These are phyloP conservation scores for Fraxinus cuspidata DNA, from an alignment of 257 asterid genomes.

Conservation along the genomic window DNA sequence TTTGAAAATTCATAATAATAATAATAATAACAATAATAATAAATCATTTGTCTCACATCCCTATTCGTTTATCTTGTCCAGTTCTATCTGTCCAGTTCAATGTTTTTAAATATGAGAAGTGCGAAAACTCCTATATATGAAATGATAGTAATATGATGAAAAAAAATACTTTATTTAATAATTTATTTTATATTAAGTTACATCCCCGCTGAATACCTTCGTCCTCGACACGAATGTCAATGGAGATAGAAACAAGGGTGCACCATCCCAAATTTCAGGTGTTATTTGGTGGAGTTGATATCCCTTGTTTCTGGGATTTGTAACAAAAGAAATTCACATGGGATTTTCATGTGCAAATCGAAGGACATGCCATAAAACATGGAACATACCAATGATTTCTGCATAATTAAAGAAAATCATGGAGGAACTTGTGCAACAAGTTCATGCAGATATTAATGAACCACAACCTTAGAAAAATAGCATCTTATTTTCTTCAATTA, in stretches of 20 bases:
- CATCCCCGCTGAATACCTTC: too few relatives aligned
- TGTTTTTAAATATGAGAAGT: too few relatives aligned
- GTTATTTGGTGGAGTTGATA: slow-evolving; percentile 23
- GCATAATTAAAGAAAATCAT: slow-evolving; percentile 3
- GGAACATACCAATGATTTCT: neutral
- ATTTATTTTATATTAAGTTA: too few relatives aligned
- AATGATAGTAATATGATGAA: too few relatives aligned
- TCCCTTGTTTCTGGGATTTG: slow-evolving; percentile 13
- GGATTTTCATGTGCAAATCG: slow-evolving; percentile 1
- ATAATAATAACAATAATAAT: too few relatives aligned
- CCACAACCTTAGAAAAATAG: neutral
- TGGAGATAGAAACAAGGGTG: neutral
- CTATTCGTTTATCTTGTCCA: too few relatives aligned
- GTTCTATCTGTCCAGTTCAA: too few relatives aligned
- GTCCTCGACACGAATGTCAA: neutral
- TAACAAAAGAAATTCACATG: slow-evolving; percentile 4
- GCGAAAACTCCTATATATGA: too few relatives aligned
- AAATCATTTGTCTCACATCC: too few relatives aligned
- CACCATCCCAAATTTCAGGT: neutral
- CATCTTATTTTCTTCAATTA: too few relatives aligned
- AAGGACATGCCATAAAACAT: slow-evolving; percentile 15
- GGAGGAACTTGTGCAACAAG: slow-evolving; percentile 22
- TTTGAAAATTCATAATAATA: too few relatives aligned
- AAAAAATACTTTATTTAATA: too few relatives aligned
- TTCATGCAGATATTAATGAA: slow-evolving; percentile 12